Evolutionary conservation across 257 asterid genomes (phyloP).

Genomic region (Ocimum tenuiflorum): DNA sequence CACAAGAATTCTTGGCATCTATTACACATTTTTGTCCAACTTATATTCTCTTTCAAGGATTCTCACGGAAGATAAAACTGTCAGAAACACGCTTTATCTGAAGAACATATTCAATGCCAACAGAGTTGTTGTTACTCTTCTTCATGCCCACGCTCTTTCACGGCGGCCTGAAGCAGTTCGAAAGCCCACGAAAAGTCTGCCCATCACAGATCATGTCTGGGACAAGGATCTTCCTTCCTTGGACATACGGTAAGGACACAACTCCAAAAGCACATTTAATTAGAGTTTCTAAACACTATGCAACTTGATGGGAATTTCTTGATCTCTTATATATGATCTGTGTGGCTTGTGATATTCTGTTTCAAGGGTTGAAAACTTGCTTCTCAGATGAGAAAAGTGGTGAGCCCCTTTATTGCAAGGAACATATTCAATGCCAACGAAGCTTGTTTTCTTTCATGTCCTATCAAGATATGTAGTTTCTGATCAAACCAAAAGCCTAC

Average conservation of each 20-base stretch:
- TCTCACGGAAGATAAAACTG: conserved; percentile 6
- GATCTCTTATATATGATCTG: not conserved
- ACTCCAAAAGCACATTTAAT: not conserved
- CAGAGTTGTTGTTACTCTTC: not conserved
- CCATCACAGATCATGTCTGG: conserved; percentile 19
- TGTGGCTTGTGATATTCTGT: conserved; percentile 9
- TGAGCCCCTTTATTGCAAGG: conserved; percentile 22
- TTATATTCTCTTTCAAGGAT: conserved; percentile 26
- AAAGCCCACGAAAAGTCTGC: not conserved
- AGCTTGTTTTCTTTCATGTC: conserved; percentile 3
- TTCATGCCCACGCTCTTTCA: not conserved
- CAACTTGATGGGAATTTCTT: not conserved
- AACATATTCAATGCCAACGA: conserved; percentile 34
- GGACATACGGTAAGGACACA: not conserved
- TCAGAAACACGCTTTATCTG: conserved; percentile 15
- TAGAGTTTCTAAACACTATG: not conserved
- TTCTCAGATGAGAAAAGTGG: conserved; percentile 17
- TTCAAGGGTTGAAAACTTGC: conserved; percentile 20
- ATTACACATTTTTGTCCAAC: not conserved
- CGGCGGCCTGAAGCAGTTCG: not conserved
- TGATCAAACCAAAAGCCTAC: conserved; percentile 4
- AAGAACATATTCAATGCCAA: conserved; percentile 38
- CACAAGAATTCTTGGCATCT: conserved; percentile 6
- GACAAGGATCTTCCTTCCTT: conserved; percentile 14
- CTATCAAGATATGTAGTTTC: conserved; percentile 9